Percentiles rank a stretch among this genome's conserved stretches.
Conservation (phyloP, 768 basidiomycete genomes). For the Pisolithus orientalis region DNA sequence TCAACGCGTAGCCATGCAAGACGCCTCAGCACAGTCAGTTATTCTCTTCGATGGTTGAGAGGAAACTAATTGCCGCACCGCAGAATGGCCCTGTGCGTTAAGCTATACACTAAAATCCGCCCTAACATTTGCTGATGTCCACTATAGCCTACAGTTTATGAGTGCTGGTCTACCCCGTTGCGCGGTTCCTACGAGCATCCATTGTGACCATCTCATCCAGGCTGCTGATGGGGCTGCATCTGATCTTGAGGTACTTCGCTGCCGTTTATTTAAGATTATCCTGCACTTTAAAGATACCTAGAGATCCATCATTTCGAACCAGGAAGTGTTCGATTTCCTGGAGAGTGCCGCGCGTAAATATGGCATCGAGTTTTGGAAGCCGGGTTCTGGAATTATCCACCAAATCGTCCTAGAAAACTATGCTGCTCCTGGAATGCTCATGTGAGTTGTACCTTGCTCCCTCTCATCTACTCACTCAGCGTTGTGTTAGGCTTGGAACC, state of each 20-base stretch:
- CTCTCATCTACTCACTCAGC: constrained; percentile 4
- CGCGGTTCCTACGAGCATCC: constrained; percentile 87
- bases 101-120: background rate
- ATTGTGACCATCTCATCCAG: constrained; percentile 97
- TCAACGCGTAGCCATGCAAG: constrained; percentile 96
- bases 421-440: constrained; percentile 90
- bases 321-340: constrained; percentile 97
- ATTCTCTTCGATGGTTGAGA: background rate
- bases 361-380: constrained; percentile 97
- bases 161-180: constrained; percentile 82
- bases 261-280: background rate
- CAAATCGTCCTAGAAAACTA: constrained; percentile 98
- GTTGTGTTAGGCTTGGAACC: constrained; percentile 62
- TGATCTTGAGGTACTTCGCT: constrained; percentile 64
- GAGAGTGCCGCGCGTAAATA: constrained; percentile 87
- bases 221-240: constrained; percentile 82
- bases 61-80: constrained; percentile 7
- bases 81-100: constrained; percentile 77
- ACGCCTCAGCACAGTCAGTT: constrained; percentile 83
- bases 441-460: constrained; percentile 41
- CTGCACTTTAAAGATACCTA: constrained; percentile 22
- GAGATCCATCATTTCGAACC: constrained; percentile 82
- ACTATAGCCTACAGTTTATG: constrained; percentile 87
- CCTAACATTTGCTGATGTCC: constrained; percentile 1
- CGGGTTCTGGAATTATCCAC: constrained; percentile 88